phyloP scores from a whole-genome alignment of 129 eudicot species.

The Artemisia annua region DNA sequence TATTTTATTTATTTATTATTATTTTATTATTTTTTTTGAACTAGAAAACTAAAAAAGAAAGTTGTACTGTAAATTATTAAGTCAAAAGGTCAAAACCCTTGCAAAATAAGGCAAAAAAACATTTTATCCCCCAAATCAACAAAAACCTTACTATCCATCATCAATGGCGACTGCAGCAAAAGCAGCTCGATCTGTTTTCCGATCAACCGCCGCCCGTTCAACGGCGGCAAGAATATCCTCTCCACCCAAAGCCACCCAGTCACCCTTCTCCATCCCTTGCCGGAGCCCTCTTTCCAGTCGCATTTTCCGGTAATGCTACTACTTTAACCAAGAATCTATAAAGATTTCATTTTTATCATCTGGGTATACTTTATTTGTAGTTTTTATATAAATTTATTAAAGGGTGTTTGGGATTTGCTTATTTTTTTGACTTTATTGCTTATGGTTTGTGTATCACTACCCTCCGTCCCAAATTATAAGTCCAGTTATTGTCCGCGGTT shows the following conservation, averaged over 20 bases:
- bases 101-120: constrained; percentile 4
- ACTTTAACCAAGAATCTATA: not conserved
- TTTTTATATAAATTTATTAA: not conserved
- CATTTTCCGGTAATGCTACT: constrained; percentile 38
- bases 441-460: too few species aligned
- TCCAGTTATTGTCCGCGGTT: too few species aligned
- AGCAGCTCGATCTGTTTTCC: constrained; percentile 45
- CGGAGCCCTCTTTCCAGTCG: constrained; percentile 32
- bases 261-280: constrained; percentile 29
- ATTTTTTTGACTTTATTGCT: too few species aligned
- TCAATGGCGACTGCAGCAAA: constrained; percentile 41
- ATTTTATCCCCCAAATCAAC: not conserved
- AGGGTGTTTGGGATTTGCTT: too few species aligned
- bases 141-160: not conserved
- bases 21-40: not conserved
- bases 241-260: constrained; percentile 30
- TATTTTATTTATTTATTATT: too few species aligned
- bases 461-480: too few species aligned
- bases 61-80: not conserved
- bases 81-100: constrained; percentile 24
- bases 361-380: too few species aligned
- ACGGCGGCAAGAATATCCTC: constrained; percentile 37
- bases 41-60: not conserved
- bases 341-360: not conserved
- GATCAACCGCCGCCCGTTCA: constrained; percentile 35